Evolutionary conservation across 495 filamentous ascomycete genomes (phyloP).

Genomic region (Trichoderma virens): DNA sequence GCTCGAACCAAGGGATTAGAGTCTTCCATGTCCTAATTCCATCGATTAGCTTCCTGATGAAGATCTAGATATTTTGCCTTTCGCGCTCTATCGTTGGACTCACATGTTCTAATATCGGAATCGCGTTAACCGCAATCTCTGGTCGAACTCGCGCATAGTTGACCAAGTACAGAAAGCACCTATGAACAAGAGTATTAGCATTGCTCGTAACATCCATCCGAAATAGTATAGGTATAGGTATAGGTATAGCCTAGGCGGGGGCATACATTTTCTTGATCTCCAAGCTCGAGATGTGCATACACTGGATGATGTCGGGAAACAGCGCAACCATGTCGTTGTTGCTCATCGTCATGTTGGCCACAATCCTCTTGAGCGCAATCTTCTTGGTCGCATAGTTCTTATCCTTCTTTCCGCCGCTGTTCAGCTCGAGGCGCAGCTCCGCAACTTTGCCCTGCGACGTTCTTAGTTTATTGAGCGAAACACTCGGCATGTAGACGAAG

Average conservation of each 20-base stretch:
- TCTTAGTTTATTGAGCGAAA: constrained; percentile 31
- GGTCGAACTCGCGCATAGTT: constrained; percentile 95
- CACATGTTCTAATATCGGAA: constrained; percentile 80
- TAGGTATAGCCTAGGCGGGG: too few species aligned
- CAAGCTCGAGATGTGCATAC: constrained; percentile 87
- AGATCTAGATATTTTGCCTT: not conserved
- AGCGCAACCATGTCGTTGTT: constrained; percentile 99
- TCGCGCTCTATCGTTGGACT: constrained; percentile 17
- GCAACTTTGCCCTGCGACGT: constrained; percentile 90
- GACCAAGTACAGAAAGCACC: constrained; percentile 96
- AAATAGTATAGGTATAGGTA: too few species aligned
- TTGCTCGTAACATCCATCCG: not conserved
- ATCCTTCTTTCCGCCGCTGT: constrained; percentile 92
- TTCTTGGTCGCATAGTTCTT: constrained; percentile 97
- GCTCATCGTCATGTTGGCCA: constrained; percentile 99
- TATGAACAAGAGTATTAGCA: constrained; percentile 31
- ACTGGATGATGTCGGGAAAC: constrained; percentile 89
- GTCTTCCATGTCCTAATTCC: constrained; percentile 80
- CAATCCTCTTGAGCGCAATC: constrained; percentile 98
- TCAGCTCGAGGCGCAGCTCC: constrained; percentile 90
- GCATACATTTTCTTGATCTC: constrained; percentile 99
- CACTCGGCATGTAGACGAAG: constrained; percentile 36
- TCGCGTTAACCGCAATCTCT: constrained; percentile 86
- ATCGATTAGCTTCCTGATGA: constrained; percentile 12
- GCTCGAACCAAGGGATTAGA: constrained; percentile 88